Base-by-base conservation (phyloP, 192 early-diverging fungal genomes). In the Hyaloraphidium curvatum region DNA sequence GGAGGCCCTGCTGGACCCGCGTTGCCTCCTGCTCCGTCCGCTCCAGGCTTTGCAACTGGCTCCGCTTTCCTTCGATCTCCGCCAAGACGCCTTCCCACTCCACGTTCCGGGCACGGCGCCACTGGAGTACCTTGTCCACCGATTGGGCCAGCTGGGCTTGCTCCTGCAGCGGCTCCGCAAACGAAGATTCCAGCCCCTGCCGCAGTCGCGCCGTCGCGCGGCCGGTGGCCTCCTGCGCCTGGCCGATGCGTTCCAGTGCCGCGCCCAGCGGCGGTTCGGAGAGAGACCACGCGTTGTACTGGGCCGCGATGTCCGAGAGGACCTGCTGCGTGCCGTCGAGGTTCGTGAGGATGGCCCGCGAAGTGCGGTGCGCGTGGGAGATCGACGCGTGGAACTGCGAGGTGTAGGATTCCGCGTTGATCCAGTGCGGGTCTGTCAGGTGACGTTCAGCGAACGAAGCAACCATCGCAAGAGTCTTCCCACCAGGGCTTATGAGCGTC, bases 261-360 rank as follows among this genome's bases (percentile, higher is more conserved):
- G 79, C 79, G 0, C 84, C 76, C n/a, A 98, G 68, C 0, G 67
- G 71, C 29, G 52, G 58, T 54, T 97, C 91, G 56, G 81, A 79
- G 30, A 98, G 70, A 40, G 91, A 95, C 66, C 95, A 97, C 21
- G 81, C 89, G 58, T 98, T 98, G 64, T 91, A 89, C 1, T 79
- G 70, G 2, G 86, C 89, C 0, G 91, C 92, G 16, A 98, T 70
- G 56, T 94, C 90, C 19, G 86, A 55, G 2, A 52, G 28, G 13
- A 17, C 27, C 19, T 30, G n/a, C 28, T 27, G 21, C n/a, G 35
- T 27, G 28, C n/a, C 26, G 28, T 25, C 5, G 26, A 52, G 51
- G 3, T 52, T 1, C n/a, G 13, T n/a, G 27, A 54, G 39, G 2
- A 55, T 28, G 30, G 3, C 28, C 17, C 35, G 29, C 13, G 21